phyloP scores from a whole-genome alignment of 148 eudicot genomes.

The Diospyros lotus region DNA sequence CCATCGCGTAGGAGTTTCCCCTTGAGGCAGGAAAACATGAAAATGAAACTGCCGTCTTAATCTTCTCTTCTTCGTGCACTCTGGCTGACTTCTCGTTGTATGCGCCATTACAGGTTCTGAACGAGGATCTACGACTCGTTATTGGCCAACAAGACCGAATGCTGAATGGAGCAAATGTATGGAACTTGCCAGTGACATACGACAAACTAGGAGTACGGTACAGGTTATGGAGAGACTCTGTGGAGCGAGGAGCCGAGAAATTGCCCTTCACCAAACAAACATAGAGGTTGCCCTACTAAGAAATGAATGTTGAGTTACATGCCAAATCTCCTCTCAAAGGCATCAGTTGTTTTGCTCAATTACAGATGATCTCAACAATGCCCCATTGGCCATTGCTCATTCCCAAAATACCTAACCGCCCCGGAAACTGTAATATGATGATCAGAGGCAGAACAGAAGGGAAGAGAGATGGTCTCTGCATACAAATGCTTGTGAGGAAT shows the following conservation, averaged over 20 bases:
- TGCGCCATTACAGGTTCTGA: conserved; percentile 52
- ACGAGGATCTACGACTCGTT: conserved; percentile 84
- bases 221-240: conserved; percentile 84
- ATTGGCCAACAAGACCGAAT: conserved; percentile 93
- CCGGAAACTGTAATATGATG: conserved; percentile 12
- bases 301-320: neutral
- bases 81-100: neutral
- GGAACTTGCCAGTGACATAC: conserved; percentile 87
- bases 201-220: conserved; percentile 95
- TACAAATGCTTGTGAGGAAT: conserved; percentile 10
- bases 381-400: neutral
- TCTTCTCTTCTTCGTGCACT: neutral
- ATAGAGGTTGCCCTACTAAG: neutral
- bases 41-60: neutral
- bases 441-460: conserved; percentile 8
- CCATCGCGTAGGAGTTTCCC: neutral
- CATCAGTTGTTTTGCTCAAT: neutral
- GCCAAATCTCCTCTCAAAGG: neutral
- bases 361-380: conserved; percentile 1
- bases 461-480: neutral
- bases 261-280: conserved; percentile 45
- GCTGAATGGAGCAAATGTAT: conserved; percentile 77
- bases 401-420: neutral
- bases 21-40: neutral
- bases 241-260: conserved; percentile 59